phyloP scores from a whole-genome alignment of 768 basidiomycete species.

The Tulasnella sp. region DNA sequence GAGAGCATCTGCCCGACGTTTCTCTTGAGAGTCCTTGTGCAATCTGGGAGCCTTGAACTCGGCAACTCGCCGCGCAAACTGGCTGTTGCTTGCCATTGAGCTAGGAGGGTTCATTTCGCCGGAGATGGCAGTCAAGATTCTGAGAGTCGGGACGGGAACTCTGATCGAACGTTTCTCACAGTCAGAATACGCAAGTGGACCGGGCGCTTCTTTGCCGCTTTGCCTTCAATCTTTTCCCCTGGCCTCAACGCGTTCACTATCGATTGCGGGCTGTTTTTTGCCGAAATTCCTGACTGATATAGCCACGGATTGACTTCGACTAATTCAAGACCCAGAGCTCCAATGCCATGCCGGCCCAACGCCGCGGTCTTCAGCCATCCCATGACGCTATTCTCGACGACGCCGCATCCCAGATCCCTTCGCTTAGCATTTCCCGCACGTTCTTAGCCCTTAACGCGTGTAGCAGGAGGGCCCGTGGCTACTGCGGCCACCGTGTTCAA shows the following conservation, averaged over 20 bases:
- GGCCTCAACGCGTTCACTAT: slow-evolving; percentile 1
- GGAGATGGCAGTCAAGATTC: not conserved
- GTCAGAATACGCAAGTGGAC: not conserved
- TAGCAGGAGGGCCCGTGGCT: not conserved
- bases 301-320: not conserved
- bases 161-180: not conserved
- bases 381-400: not conserved
- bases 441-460: not conserved
- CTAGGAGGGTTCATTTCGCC: not conserved
- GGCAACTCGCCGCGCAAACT: slow-evolving; percentile 10
- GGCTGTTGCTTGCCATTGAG: not conserved
- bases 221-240: not conserved
- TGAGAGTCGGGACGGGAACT: not conserved
- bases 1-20: slow-evolving; percentile 44
- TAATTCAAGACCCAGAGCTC: too few species aligned
- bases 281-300: not conserved
- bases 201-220: slow-evolving; percentile 8
- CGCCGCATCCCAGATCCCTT: not conserved
- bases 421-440: not conserved
- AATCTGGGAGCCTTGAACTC: slow-evolving; percentile 31
- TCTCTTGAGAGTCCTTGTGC: slow-evolving; percentile 1
- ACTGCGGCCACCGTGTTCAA: not conserved
- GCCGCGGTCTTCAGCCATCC: not conserved
- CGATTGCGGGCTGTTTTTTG: not conserved
- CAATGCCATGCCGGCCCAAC: not conserved